phyloP scores from a whole-genome alignment of 768 basidiomycete species.

The Naganishia friedmannii region DNA sequence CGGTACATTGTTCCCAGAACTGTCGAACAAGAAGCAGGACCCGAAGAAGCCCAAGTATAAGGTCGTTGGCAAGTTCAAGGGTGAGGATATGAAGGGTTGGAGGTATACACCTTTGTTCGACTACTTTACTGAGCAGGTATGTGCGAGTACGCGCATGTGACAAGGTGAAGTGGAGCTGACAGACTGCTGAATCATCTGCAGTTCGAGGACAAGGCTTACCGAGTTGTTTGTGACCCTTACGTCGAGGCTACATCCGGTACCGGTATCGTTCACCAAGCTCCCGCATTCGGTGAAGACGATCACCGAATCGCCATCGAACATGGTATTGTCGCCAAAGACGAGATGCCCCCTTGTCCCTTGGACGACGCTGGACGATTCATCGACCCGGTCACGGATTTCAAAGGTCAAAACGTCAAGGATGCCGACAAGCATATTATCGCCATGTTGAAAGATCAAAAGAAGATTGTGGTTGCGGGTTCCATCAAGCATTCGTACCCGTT shows the following conservation, averaged over 20 bases:
- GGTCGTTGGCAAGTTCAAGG: constrained; percentile 81
- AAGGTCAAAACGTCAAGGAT: constrained; percentile 85
- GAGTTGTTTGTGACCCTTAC: constrained; percentile 84
- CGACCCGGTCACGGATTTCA: constrained; percentile 81
- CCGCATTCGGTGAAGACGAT: constrained; percentile 98
- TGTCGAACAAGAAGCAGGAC: constrained; percentile 56
- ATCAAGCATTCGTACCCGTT: constrained; percentile 89
- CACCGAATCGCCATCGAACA: constrained; percentile 84
- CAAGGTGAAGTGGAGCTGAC: neutral
- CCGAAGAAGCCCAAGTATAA: constrained; percentile 92
- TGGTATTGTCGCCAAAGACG: constrained; percentile 76
- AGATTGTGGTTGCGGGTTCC: constrained; percentile 81
- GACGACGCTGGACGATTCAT: constrained; percentile 88
- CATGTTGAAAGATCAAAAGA: constrained; percentile 76
- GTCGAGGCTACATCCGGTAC: constrained; percentile 92
- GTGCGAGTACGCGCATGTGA: constrained; percentile 29
- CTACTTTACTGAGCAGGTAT: constrained; percentile 89
- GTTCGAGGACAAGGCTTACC: constrained; percentile 88
- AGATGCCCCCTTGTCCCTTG: constrained; percentile 93
- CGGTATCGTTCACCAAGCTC: constrained; percentile 97
- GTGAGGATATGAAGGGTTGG: constrained; percentile 93
- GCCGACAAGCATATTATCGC: constrained; percentile 96
- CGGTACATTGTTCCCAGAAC: constrained; percentile 75
- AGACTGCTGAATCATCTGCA: constrained; percentile 44
- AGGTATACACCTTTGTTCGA: constrained; percentile 91